phyloP scores from a whole-genome alignment of 768 basidiomycete genomes.

The Trametes meyenii region DNA sequence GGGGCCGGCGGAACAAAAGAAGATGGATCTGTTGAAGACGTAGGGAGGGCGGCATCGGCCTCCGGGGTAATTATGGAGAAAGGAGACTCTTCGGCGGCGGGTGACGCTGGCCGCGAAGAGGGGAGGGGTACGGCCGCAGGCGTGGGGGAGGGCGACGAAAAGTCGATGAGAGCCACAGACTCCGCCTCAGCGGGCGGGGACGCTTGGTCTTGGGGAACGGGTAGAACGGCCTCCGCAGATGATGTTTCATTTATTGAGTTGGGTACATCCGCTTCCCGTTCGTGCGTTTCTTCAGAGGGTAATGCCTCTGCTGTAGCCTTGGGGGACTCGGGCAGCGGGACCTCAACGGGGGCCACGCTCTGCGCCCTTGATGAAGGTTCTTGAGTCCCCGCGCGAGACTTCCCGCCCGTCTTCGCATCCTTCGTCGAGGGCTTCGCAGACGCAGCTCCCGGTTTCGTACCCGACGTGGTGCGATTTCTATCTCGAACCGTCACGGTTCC shows the following conservation, averaged over 20 bases:
- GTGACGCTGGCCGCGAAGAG: not conserved
- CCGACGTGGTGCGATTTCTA: not conserved
- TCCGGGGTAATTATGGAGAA: not conserved
- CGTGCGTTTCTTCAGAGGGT: not conserved
- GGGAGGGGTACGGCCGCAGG: constrained; percentile 10
- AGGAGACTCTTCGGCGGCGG: not conserved
- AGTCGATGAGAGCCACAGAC: not conserved
- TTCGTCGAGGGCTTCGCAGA: constrained; percentile 4
- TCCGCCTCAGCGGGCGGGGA: not conserved
- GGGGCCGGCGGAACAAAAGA: not conserved
- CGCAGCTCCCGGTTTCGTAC: not conserved
- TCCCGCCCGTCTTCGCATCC: not conserved
- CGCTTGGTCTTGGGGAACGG: not conserved
- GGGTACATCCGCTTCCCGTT: no score
- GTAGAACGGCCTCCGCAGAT: not conserved
- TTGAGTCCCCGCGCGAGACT: constrained; percentile 10
- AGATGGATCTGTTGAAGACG: not conserved
- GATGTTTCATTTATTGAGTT: not conserved
- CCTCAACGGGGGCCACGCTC: constrained; percentile 10
- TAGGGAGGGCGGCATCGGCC: not conserved
- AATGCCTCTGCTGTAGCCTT: not conserved
- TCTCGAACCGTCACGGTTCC: constrained; percentile 18
- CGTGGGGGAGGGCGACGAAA: not conserved
- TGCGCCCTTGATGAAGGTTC: constrained; percentile 12
- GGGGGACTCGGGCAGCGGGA: constrained; percentile 19